phyloP scores from a whole-genome alignment of 495 filamentous ascomycete species.

The Penicillium maclennaniae region DNA sequence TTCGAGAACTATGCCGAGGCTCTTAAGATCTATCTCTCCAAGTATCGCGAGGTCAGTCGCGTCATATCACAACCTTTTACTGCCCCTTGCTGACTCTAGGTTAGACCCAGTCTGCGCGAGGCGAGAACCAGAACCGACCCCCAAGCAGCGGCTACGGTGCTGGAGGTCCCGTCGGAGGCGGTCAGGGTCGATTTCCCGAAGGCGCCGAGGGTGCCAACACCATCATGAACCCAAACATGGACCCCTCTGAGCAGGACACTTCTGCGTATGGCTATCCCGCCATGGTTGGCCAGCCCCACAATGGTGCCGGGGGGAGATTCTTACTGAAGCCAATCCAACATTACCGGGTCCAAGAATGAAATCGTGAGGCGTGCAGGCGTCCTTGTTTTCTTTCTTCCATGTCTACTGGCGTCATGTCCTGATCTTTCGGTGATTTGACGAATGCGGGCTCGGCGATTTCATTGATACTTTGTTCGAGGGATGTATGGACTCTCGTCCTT shows the following conservation, averaged over 20 bases:
- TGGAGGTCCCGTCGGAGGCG: slow-evolving; percentile 46
- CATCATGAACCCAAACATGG: slow-evolving; percentile 57
- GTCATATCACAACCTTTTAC: not conserved
- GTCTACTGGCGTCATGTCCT: not conserved
- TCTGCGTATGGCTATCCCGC: slow-evolving; percentile 60
- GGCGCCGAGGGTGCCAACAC: slow-evolving; percentile 54
- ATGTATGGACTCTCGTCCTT: not conserved
- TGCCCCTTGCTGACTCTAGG: slow-evolving; percentile 8
- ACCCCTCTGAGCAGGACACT: slow-evolving; percentile 55
- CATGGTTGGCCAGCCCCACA: slow-evolving; percentile 60
- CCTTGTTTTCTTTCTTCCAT: slow-evolving; percentile 8
- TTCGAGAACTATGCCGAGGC: slow-evolving; percentile 99
- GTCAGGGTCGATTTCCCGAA: slow-evolving; percentile 54
- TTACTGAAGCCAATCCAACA: slow-evolving; percentile 29
- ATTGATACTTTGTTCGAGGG: not conserved
- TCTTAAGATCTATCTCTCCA: slow-evolving; percentile 94
- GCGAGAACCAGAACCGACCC: slow-evolving; percentile 68
- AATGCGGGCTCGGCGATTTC: not conserved
- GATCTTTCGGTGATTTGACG: not conserved
- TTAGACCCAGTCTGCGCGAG: slow-evolving; percentile 73
- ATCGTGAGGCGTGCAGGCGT: slow-evolving; percentile 17
- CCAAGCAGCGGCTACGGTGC: slow-evolving; percentile 65
- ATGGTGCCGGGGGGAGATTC: slow-evolving; percentile 58
- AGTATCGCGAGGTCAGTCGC: slow-evolving; percentile 91
- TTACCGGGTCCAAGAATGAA: slow-evolving; percentile 1